A percentile compares a stretch with the other conserved stretches of the same genome.
Conservation (phyloP, 2,329 filamentous ascomycete species). For the Rhynchosporium secalis region DNA sequence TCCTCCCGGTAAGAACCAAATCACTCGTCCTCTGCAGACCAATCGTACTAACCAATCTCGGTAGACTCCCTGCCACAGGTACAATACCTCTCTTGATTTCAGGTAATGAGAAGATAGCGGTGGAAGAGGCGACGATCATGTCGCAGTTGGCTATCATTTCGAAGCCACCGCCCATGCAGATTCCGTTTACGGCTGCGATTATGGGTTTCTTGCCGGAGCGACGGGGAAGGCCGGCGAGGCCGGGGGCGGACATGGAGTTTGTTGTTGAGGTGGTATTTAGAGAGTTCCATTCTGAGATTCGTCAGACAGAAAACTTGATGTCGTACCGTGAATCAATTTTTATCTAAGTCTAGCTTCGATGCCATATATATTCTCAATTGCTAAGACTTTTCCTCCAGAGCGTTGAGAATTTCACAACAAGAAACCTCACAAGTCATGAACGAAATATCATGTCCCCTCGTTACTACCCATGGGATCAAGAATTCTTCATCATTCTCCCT, state of each 20-base stretch:
- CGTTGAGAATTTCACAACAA: too few species aligned
- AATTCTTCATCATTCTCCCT: too few species aligned
- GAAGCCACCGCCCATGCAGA: slow-evolving; percentile 73
- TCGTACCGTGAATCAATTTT: too few species aligned
- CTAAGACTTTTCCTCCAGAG: too few species aligned
- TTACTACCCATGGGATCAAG: too few species aligned
- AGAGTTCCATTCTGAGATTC: slow-evolving; percentile 54
- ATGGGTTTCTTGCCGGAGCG: slow-evolving; percentile 71
- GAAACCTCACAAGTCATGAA: too few species aligned
- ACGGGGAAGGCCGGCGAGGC: slow-evolving; percentile 67
- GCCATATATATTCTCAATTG: too few species aligned
- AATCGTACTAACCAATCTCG: slow-evolving; percentile 64
- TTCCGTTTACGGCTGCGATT: slow-evolving; percentile 75
- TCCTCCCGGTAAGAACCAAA: slow-evolving; percentile 65
- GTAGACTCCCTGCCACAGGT: slow-evolving; percentile 69
- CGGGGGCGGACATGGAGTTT: slow-evolving; percentile 42
- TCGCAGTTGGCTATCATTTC: slow-evolving; percentile 76
- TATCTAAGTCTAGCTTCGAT: too few species aligned
- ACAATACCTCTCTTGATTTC: slow-evolving; percentile 72
- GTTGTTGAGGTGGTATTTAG: slow-evolving; percentile 39
- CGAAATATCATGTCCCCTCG: too few species aligned
- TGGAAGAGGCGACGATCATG: slow-evolving; percentile 61
- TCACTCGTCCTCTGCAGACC: slow-evolving; percentile 69
- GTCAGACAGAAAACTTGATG: neutral
- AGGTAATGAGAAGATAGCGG: slow-evolving; percentile 66